phyloP scores from a whole-genome alignment of 208 protist species.

The Leishmania guyanensis region DNA sequence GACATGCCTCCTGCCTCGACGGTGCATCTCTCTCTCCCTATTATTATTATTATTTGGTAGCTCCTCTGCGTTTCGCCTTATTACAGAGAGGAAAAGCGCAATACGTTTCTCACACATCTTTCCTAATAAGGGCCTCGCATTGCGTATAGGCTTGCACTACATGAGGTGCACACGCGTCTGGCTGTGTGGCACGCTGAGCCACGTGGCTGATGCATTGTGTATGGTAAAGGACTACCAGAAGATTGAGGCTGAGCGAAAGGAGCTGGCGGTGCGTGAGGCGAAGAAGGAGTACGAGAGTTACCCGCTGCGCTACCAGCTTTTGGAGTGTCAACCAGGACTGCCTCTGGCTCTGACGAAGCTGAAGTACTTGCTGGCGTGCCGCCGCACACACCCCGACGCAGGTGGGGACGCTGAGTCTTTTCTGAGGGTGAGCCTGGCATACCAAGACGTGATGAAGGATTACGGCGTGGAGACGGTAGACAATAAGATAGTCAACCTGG shows the following conservation, averaged over 20 bases:
- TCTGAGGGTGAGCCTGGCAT: conserved; percentile 76
- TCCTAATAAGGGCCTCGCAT: not conserved
- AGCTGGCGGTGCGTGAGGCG: conserved; percentile 41
- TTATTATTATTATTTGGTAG: not conserved
- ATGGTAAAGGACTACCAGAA: conserved; percentile 78
- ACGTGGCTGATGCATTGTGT: conserved; percentile 28
- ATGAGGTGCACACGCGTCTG: conserved; percentile 47
- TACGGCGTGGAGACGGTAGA: conserved; percentile 86
- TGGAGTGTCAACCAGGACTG: conserved; percentile 75
- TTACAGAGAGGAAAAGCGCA: not conserved
- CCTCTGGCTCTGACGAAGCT: conserved; percentile 78
- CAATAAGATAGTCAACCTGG: conserved; percentile 84
- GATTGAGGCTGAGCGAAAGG: conserved; percentile 52
- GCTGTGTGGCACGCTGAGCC: conserved; percentile 58
- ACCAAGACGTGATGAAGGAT: conserved; percentile 89
- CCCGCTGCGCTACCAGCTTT: conserved; percentile 78
- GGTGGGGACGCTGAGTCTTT: conserved; percentile 82
- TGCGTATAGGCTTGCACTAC: conserved; percentile 1
- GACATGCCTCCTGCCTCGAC: no score
- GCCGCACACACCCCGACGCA: conserved; percentile 79
- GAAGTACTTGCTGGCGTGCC: conserved; percentile 81
- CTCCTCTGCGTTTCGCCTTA: not conserved
- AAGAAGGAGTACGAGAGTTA: conserved; percentile 65
- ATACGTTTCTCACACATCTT: not conserved
- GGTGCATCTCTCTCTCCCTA: no score